Evolutionary conservation across 2,329 filamentous ascomycete genomes (phyloP), one percentile per base, ranked within the genome.

Genomic region (Thielaviopsis ethacetica): DNA sequence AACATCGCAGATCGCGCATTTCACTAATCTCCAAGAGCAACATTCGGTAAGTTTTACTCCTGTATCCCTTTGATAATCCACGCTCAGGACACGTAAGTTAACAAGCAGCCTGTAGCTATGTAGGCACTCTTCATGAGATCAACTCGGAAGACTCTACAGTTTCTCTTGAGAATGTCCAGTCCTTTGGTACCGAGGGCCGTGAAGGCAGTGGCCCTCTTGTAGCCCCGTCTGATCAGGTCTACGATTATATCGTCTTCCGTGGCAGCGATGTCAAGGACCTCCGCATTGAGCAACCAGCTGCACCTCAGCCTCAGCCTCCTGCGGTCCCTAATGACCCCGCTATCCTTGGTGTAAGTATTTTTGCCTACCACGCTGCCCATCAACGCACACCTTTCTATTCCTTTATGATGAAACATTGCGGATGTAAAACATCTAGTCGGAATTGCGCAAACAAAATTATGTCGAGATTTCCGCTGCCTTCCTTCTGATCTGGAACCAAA

Each of bases 381-480:
- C 21, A 30, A 53, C 63, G 26, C 56, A 59, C 60, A 62, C 61
- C 49, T 61, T 59, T 64, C 62, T 56, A 53, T 27, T 57, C 56
- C 27, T 58, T 66, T 67, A 82, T 95, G 91, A 95, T 89, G 88
- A 94, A 93, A 75, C 75, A 95, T 88, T 85, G 80, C 90, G 91
- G 91, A 95, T 95, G 88, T 93, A 88, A 95, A 62, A 94, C 73
- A 74, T 79, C 78, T 81, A 69, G 78, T 83, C 85, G 85, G 86
- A 86, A 86, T 85, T 86, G 89, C 89, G 90, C 90, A 95, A 84
- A 82, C 76, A 89, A 85, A 80, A 80, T 44, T 55, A 76, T 95
- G 91, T 95, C 84, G 91, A 95, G 82, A 85, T 86, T 85, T 95
- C 91, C 90, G 91, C 95, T 96, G 91, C 90, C 91, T 96, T 96